A percentile compares a stretch with the other conserved stretches of the same genome.
Conservation (phyloP, 495 filamentous ascomycete species). For the Penicillium chermesinum region DNA sequence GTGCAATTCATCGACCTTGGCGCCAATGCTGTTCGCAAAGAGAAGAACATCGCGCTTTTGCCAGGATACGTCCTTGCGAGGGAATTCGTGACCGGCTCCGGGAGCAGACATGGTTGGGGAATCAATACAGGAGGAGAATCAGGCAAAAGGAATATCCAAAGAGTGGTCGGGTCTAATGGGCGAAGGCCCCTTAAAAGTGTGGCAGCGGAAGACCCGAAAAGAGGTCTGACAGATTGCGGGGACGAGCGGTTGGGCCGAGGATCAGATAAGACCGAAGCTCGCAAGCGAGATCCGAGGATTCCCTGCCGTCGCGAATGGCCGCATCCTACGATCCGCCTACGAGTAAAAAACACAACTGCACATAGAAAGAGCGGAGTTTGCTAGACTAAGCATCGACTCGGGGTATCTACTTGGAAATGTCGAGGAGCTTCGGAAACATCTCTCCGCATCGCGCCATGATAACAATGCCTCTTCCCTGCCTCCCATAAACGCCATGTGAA, state of each 20-base stretch:
- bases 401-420: slow-evolving; percentile 47
- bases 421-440: slow-evolving; percentile 47
- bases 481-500: slow-evolving; percentile 33
- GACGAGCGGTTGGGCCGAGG: slow-evolving; percentile 20
- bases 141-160: not conserved
- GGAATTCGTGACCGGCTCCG: slow-evolving; percentile 76
- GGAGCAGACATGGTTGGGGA: slow-evolving; percentile 46
- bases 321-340: no score
- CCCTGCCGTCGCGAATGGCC: no score
- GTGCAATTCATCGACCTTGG: slow-evolving; percentile 78
- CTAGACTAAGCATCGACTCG: slow-evolving; percentile 50
- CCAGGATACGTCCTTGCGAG: slow-evolving; percentile 68
- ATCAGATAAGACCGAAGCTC: slow-evolving; percentile 21
- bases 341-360: no score
- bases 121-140: not conserved
- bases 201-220: slow-evolving; percentile 10
- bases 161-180: not conserved
- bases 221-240: slow-evolving; percentile 22
- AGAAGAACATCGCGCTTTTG: slow-evolving; percentile 79
- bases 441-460: slow-evolving; percentile 46
- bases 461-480: slow-evolving; percentile 42
- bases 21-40: slow-evolving; percentile 83
- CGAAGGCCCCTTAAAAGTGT: not conserved
- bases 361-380: slow-evolving; percentile 31
- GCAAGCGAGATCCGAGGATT: no score